Evolutionary conservation across 306 rosid genomes (phyloP).

Genomic region (Malus orientalis): DNA sequence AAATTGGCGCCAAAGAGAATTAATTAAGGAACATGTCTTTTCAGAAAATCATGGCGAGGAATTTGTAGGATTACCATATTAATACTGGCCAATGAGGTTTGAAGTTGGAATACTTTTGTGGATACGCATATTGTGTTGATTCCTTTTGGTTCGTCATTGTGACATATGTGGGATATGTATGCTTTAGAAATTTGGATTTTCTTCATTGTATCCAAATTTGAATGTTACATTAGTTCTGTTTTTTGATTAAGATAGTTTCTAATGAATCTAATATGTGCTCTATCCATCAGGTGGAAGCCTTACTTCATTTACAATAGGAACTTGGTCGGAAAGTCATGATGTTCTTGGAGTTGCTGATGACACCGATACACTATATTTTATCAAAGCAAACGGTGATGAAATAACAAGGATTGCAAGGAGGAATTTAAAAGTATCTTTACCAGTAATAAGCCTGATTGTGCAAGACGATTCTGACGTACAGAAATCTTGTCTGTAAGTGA

Average conservation of each 20-base stretch:
- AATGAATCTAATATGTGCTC: conserved; percentile 17
- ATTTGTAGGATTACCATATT: neutral
- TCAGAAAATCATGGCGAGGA: neutral
- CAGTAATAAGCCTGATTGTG: conserved; percentile 52
- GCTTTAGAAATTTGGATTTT: neutral
- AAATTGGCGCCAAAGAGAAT: neutral
- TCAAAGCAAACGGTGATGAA: conserved; percentile 71
- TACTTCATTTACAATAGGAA: conserved; percentile 69
- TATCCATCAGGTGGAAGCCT: conserved; percentile 43
- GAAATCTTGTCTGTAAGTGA: conserved; percentile 57
- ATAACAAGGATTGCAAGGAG: conserved; percentile 52
- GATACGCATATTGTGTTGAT: neutral
- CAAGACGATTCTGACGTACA: conserved; percentile 32
- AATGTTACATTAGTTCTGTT: neutral
- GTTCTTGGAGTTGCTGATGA: conserved; percentile 84
- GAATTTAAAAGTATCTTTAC: conserved; percentile 53
- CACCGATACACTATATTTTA: conserved; percentile 58
- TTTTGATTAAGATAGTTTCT: conserved; percentile 1
- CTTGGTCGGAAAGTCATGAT: conserved; percentile 79
- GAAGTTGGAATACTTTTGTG: neutral
- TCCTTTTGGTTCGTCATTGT: neutral
- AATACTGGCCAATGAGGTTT: neutral
- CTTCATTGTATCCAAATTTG: neutral
- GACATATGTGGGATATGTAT: neutral
- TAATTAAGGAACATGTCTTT: neutral